Conservation (phyloP, 306 rosid species). For the Sechiopsis laciniata region DNA sequence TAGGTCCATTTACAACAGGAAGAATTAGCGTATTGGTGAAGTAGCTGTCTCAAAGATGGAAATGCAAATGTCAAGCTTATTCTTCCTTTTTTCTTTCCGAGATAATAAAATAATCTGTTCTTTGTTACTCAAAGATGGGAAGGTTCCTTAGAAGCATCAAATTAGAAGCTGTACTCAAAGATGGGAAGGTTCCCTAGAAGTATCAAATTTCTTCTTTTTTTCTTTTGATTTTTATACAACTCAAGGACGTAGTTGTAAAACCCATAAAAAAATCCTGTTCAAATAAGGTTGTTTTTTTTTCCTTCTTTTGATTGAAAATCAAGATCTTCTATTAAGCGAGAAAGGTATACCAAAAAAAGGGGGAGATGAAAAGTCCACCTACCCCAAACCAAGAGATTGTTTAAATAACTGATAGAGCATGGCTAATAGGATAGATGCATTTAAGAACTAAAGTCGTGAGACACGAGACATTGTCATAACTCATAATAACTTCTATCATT, state of each 20-base stretch:
- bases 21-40: conserved; percentile 87
- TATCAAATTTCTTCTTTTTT: background rate
- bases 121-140: too few species aligned
- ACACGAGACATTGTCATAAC: background rate
- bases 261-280: background rate
- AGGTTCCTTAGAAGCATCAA: too few species aligned
- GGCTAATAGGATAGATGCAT: background rate
- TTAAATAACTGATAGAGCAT: background rate
- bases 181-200: background rate
- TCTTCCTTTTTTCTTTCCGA: background rate
- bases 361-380: background rate
- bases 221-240: background rate
- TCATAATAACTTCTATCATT: background rate
- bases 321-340: background rate
- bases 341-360: background rate
- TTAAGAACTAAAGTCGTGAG: background rate
- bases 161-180: too few species aligned
- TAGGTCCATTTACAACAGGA: conserved; percentile 90
- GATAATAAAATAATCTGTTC: too few species aligned
- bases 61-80: background rate
- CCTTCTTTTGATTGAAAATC: background rate
- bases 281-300: background rate
- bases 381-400: background rate
- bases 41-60: conserved; percentile 41
- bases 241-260: background rate